phyloP scores from a whole-genome alignment of 75 land plant genomes.

The Cryptomeria japonica region DNA sequence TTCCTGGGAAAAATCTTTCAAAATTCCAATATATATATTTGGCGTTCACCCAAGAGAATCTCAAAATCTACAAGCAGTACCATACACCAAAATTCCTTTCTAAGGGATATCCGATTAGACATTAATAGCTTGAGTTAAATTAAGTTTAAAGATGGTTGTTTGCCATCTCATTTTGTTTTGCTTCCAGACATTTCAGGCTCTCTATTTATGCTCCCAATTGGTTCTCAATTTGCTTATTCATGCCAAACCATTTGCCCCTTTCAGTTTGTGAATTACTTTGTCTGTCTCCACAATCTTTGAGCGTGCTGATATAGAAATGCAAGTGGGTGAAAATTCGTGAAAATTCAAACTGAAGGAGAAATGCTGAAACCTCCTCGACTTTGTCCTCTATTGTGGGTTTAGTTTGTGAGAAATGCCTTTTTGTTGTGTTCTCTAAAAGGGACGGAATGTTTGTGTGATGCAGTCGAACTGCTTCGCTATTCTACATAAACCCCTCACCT shows the following conservation, averaged over 20 bases:
- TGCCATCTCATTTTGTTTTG: not conserved
- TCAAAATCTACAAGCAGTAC: not conserved
- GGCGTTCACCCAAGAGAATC: too few species aligned
- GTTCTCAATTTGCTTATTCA: not conserved
- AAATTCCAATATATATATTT: not conserved
- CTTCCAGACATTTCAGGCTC: not conserved
- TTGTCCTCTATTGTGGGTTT: not conserved
- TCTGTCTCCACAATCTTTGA: too few species aligned
- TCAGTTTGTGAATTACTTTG: too few species aligned
- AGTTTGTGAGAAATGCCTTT: not conserved
- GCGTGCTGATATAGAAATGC: too few species aligned
- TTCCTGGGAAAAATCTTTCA: not conserved
- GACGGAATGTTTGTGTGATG: not conserved
- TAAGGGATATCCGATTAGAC: too few species aligned
- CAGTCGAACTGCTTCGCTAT: not conserved
- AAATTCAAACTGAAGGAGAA: too few species aligned
- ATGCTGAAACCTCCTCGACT: not conserved
- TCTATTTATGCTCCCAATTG: not conserved
- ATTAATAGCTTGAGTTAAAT: not conserved
- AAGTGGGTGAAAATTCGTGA: too few species aligned
- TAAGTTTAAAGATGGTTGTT: too few species aligned
- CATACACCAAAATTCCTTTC: not conserved
- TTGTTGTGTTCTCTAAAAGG: not conserved
- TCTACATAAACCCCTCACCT: not conserved
- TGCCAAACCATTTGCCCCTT: not conserved